phyloP scores from a whole-genome alignment of 2,329 filamentous ascomycete genomes.

The Neofusicoccum ribis region DNA sequence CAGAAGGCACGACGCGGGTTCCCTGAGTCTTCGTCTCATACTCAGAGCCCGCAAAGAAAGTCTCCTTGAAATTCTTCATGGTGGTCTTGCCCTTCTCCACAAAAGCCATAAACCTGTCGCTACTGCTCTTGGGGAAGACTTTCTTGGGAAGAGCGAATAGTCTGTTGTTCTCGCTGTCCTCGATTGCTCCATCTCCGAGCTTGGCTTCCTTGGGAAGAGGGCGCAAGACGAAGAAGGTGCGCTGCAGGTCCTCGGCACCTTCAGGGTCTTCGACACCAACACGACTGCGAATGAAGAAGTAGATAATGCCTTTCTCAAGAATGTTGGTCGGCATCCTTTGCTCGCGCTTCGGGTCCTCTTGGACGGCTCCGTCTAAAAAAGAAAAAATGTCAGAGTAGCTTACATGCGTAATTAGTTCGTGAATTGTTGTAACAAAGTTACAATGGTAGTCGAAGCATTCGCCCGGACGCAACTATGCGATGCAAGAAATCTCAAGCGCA shows the following conservation, averaged over 20 bases:
- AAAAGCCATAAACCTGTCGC: constrained; percentile 76
- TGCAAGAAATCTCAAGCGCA: too few relatives aligned
- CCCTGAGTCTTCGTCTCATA: constrained; percentile 78
- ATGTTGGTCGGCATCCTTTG: constrained; percentile 60
- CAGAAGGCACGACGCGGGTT: constrained; percentile 66
- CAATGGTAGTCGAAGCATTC: too few relatives aligned
- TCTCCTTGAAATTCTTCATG: constrained; percentile 69
- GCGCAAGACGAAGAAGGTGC: constrained; percentile 76
- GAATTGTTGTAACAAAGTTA: too few relatives aligned
- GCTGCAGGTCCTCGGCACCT: constrained; percentile 69
- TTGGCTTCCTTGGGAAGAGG: constrained; percentile 71
- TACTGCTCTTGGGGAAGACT: constrained; percentile 66
- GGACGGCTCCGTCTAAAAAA: constrained; percentile 42
- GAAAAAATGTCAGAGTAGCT: background rate
- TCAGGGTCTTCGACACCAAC: constrained; percentile 72
- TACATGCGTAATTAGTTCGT: too few relatives aligned
- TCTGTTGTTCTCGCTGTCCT: constrained; percentile 63
- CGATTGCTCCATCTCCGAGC: constrained; percentile 60
- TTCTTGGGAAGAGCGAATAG: constrained; percentile 84
- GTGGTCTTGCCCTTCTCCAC: constrained; percentile 72
- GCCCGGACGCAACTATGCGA: too few relatives aligned
- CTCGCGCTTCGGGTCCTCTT: constrained; percentile 53
- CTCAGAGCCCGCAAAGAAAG: constrained; percentile 65
- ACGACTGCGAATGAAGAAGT: constrained; percentile 83
- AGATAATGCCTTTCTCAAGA: constrained; percentile 84